Percentiles rank a stretch among this genome's conserved stretches.
Evolutionary conservation across 306 rosid genomes (phyloP).

Genomic region (peach (Prunus persica)): Prunus_persica_NCBIv2 NC_034009.1:38871001-38871500

Average conservation of each 20-base stretch:
- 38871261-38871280: conserved; percentile 14
- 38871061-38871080: conserved; percentile 42
- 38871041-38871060: conserved; percentile 57
- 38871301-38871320: background rate
- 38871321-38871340: background rate
- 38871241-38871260: conserved; percentile 58
- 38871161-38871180: conserved; percentile 76
- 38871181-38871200: conserved; percentile 61
- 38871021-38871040: conserved; percentile 36
- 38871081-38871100: conserved; percentile 57
- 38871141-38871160: conserved; percentile 53
- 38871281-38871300: conserved; percentile 9
- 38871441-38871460: conserved; percentile 76
- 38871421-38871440: conserved; percentile 80
- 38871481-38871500: conserved; percentile 95
- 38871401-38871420: conserved; percentile 66
- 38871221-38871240: conserved; percentile 59
- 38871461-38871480: conserved; percentile 91
- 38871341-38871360: conserved; percentile 46
- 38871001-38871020: conserved; percentile 31
- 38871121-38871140: conserved; percentile 58
- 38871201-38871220: conserved; percentile 60
- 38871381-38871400: conserved; percentile 35
- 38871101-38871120: conserved; percentile 40
- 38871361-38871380: conserved; percentile 71